Percentiles rank a stretch among this genome's conserved stretches.
These are phyloP conservation scores for Aspergillus awamori DNA, from an alignment of 2,329 filamentous ascomycete genomes.

Conservation along the genomic window DNA sequence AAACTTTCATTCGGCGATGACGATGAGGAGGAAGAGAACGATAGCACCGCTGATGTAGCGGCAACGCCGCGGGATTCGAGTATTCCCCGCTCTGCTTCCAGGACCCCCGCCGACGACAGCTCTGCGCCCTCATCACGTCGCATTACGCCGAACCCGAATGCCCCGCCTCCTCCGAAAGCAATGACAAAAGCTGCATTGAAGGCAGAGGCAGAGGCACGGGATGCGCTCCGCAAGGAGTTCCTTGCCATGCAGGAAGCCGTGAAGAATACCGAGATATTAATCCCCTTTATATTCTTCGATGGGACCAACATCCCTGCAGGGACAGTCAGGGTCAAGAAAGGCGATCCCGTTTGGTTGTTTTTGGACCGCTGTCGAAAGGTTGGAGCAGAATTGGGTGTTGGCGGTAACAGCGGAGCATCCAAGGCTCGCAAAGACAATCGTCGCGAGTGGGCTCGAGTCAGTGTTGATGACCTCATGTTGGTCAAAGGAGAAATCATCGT, in stretches of 20 bases:
- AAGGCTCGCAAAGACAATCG: constrained; percentile 60
- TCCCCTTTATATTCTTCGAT: constrained; percentile 97
- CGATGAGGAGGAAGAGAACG: constrained; percentile 61
- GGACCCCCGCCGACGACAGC: constrained; percentile 38
- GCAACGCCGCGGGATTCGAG: constrained; percentile 43
- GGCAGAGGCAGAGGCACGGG: constrained; percentile 76
- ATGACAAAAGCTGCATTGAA: constrained; percentile 76
- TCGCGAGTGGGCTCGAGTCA: constrained; percentile 87
- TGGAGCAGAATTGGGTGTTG: constrained; percentile 78
- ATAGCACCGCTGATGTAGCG: constrained; percentile 35
- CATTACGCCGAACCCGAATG: constrained; percentile 49
- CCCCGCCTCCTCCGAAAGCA: constrained; percentile 66
- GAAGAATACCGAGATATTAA: constrained; percentile 82
- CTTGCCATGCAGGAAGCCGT: constrained; percentile 79
- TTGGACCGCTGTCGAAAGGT: constrained; percentile 89
- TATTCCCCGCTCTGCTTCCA: constrained; percentile 43
- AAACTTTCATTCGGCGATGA: constrained; percentile 68
- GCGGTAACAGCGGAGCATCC: constrained; percentile 56
- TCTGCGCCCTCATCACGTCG: constrained; percentile 33
- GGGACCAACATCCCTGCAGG: constrained; percentile 87
- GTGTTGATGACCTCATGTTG: constrained; percentile 93
- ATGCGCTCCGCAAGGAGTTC: constrained; percentile 77
- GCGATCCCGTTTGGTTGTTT: constrained; percentile 90
- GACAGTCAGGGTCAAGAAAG: constrained; percentile 84
- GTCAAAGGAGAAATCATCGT: constrained; percentile 89